Evolutionary conservation across 176 grass and related monocot genomes (phyloP), one percentile per base, ranked within the genome.

Genomic region (Juncus inflexus): DNA sequence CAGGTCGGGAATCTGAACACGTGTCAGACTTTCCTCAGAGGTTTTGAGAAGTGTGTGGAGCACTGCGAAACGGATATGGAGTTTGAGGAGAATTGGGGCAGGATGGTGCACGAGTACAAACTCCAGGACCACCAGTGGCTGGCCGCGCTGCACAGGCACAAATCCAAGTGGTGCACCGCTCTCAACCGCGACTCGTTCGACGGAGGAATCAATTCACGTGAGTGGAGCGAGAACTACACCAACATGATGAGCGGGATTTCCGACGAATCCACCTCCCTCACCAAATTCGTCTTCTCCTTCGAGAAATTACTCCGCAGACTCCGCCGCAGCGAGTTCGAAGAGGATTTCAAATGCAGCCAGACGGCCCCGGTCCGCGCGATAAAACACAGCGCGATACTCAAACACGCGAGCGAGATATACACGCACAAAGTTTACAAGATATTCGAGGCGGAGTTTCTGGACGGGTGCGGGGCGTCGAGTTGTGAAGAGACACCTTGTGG

Each of bases 121-220:
- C 55, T 88, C 55, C 75, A 88, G 40, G 84, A 88, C 56, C 83
- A 94, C 67, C 65, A 42, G 53, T 94, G 89, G 89, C 67, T 88
- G 64, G 58, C 42, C 66, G 70, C 74, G 58, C 81, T 94, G 57
- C 79, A 83, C 72, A 85, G 70, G 39, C 80, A 82, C 60, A 78
- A 74, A 58, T 65, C 58, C 51, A 88, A 84, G 83, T 94, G 89
- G 89, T 88, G 89, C 66, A 84, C 84, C 45, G 76, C 65, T 49
- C 81, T 88, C 67, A 94, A 94, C 78, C 78, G 81, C 69, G 89
- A 94, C 19, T 74, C 89, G 37, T 94, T 94, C 79, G 84, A 94
- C 74, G 84, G 81, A 60, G 89, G 89, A 52, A 88, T 94, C 52
- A 85, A 88, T 71, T 88, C 84, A 62, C 81, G 79, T 53, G 81